Conservation (phyloP, 805 yeast genomes). For the Ogataea haglerorum region DNA sequence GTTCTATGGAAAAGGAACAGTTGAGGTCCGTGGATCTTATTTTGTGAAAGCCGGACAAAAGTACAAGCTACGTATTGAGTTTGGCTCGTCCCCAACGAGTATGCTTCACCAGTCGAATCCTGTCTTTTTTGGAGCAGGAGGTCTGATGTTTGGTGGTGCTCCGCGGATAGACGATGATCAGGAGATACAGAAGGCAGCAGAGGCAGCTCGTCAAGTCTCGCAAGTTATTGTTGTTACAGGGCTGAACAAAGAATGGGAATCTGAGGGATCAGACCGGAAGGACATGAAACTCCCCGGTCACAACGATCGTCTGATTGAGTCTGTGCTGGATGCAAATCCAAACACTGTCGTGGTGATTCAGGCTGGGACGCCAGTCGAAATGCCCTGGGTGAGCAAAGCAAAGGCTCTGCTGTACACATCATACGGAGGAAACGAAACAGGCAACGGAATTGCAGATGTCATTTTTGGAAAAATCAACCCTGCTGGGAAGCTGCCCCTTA, state of each 20-base stretch:
- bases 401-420: conserved; percentile 35
- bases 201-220: conserved; percentile 33
- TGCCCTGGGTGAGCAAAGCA: conserved; percentile 38
- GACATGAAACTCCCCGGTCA: conserved; percentile 36
- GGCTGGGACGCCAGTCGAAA: conserved; percentile 39
- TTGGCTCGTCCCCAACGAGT: conserved; percentile 46
- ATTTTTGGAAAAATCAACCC: conserved; percentile 43
- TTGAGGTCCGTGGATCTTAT: conserved; percentile 42
- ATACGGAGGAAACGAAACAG: conserved; percentile 41
- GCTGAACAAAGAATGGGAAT: conserved; percentile 38
- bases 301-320: conserved; percentile 34
- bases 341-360: conserved; percentile 38
- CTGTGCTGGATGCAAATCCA: conserved; percentile 33
- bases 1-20: conserved; percentile 54
- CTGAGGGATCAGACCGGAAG: conserved; percentile 40
- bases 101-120: conserved; percentile 3
- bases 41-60: conserved; percentile 40
- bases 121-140: conserved; percentile 20
- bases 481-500: conserved; percentile 40
- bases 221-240: conserved; percentile 38
- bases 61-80: conserved; percentile 47
- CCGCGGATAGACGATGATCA: conserved; percentile 8
- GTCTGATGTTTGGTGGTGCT: conserved; percentile 20
- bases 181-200: conserved; percentile 29
- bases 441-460: conserved; percentile 42